Base-by-base conservation (phyloP, 1,284 basidiomycete genomes). In the Sanghuangporus sanghuang region DNA sequence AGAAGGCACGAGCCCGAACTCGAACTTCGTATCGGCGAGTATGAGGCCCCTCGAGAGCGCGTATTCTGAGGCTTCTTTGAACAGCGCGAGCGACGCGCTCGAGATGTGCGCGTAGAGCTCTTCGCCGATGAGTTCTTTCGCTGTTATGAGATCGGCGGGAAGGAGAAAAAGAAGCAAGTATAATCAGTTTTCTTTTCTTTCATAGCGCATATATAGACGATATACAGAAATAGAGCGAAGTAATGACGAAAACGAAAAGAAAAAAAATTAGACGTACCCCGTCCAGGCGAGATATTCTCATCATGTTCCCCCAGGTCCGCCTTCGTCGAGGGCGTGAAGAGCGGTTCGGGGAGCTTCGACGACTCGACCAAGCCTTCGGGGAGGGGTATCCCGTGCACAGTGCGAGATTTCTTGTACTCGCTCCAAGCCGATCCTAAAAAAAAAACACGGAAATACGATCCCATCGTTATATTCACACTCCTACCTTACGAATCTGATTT, bases 311-410 rank as follows among this genome's bases (percentile, higher is more conserved):
- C 97, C 71, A 93, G 89, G 64, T 96, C 95, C 0, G 96, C 97
- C 75, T 99, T 99, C 9, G 96, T 99, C 0, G 93, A 96, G 0
- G 97, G 97, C 0, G 97, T 99, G 73, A 99, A 97, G 53, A 98
- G 77, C 0, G 96, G 93, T 69, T 89, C 79, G 6, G 89, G 85
- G 35, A 98, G 79, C 71, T 90, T 89, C 68, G 92, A 81, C 6
- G 90, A 93, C 78, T 99, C 96, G n/a, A 89, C 79, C 32, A 98
- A 78, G 6, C 90, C 93, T 2, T 82, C 74, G 0, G 90, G 88
- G 60, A 98, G 79, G 16, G 78, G 73, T 54, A 97, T 93, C 3
- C 92, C 92, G 71, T 99, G 96, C 12, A 97, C 90, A 0, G 95
- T 98, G 49, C 92, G 89, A 0, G 80, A 82, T 74, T 87, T 89